A percentile compares a stretch with the other conserved stretches of the same genome.
phyloP scores from a whole-genome alignment of 192 early-diverging fungal genomes.

The Endogone sp. region DNA sequence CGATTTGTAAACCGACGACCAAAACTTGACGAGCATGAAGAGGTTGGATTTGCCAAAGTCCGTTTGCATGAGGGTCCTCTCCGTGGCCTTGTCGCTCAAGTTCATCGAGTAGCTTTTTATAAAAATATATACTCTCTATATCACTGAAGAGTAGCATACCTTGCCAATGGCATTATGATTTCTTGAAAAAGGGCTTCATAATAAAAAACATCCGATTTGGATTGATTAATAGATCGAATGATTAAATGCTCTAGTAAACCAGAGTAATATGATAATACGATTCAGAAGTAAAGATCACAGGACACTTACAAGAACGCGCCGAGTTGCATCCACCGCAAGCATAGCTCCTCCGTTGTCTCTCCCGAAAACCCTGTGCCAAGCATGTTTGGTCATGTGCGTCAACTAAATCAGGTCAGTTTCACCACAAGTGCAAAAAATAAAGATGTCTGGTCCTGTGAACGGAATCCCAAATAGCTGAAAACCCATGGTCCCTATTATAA shows the following conservation, averaged over 20 bases:
- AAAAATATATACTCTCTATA: too few species aligned
- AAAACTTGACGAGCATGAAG: neutral
- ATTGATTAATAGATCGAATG: too few species aligned
- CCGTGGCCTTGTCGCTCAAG: neutral
- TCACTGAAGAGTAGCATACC: too few species aligned
- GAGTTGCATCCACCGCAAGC: slow-evolving; percentile 43
- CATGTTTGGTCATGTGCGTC: too few species aligned
- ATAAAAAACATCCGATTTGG: too few species aligned
- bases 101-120: neutral
- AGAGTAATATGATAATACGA: too few species aligned
- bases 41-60: neutral
- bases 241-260: too few species aligned
- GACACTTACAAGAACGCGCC: slow-evolving; percentile 41
- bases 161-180: slow-evolving; percentile 4
- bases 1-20: neutral
- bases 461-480: slow-evolving; percentile 56
- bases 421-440: slow-evolving; percentile 1
- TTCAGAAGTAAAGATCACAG: too few species aligned
- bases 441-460: slow-evolving; percentile 52
- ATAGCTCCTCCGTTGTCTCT: slow-evolving; percentile 41
- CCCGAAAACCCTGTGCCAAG: slow-evolving; percentile 33
- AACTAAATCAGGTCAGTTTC: too few species aligned
- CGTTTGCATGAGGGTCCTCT: neutral
- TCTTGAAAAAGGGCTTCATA: slow-evolving; percentile 5
- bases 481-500: slow-evolving; percentile 34